Evolutionary conservation across 805 yeast genomes (phyloP).

Genomic region (Geotrichum ghanense): DNA sequence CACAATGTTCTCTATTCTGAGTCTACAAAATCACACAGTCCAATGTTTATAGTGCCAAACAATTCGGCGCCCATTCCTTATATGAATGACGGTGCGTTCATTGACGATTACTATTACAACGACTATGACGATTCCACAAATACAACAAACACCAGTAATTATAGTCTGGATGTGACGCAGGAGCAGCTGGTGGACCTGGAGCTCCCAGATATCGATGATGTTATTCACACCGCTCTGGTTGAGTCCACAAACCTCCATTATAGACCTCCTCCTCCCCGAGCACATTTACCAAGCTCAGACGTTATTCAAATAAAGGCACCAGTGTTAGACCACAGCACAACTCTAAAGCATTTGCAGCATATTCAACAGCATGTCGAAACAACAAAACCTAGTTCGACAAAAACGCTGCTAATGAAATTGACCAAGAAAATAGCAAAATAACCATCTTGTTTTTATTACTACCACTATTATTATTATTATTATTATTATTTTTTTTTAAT

Average conservation of each 20-base stretch:
- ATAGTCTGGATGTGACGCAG: too few relatives aligned
- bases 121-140: background rate
- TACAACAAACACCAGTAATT: background rate
- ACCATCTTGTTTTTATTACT: too few relatives aligned
- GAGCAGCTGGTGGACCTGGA: background rate
- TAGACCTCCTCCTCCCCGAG: background rate
- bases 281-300: background rate
- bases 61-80: background rate
- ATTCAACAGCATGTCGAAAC: background rate
- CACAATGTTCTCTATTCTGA: too few relatives aligned
- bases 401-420: background rate
- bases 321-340: background rate
- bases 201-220: background rate
- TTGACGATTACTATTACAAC: background rate
- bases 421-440: background rate
- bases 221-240: background rate
- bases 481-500: too few relatives aligned
- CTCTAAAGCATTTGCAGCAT: background rate
- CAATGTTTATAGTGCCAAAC: background rate
- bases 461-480: too few relatives aligned
- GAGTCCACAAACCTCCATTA: background rate
- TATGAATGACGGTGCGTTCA: background rate
- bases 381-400: background rate
- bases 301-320: background rate
- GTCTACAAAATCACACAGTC: background rate